These are phyloP conservation scores for Mucor mucedo DNA, from an alignment of 371 early-diverging fungal genomes.

Conservation along the genomic window DNA sequence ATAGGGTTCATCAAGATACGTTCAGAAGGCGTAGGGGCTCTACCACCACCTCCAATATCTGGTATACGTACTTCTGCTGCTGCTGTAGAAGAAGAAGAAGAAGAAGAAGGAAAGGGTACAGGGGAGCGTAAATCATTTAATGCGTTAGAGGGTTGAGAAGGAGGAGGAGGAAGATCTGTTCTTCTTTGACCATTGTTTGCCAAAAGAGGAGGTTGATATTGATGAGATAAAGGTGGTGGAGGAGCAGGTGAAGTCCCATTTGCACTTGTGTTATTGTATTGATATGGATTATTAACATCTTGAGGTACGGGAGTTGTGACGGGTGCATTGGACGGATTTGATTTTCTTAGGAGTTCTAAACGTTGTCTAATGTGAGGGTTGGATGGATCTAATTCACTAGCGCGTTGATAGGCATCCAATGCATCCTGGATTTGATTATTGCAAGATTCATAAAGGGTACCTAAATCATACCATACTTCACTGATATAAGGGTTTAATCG, in stretches of 20 bases:
- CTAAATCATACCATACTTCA: constrained; percentile 97
- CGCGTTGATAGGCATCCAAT: constrained; percentile 95
- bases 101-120: constrained; percentile 15
- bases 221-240: constrained; percentile 7
- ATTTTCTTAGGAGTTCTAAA: constrained; percentile 46
- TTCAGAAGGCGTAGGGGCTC: constrained; percentile 41
- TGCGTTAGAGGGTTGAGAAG: constrained; percentile 5
- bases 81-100: constrained; percentile 8
- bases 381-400: constrained; percentile 87
- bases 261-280: constrained; percentile 33
- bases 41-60: constrained; percentile 39
- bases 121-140: constrained; percentile 27
- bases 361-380: constrained; percentile 81
- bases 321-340: constrained; percentile 3
- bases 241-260: constrained; percentile 3
- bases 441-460: constrained; percentile 96
- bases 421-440: constrained; percentile 98
- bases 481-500: constrained; percentile 92
- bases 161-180: constrained; percentile 27
- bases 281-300: constrained; percentile 61
- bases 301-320: constrained; percentile 58
- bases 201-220: constrained; percentile 3
- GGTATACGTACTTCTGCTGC: constrained; percentile 37
- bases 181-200: background rate
- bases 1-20: constrained; percentile 41